Evolutionary conservation across 1,284 basidiomycete genomes (phyloP).

Genomic region (Papiliotrema terrestris): DNA sequence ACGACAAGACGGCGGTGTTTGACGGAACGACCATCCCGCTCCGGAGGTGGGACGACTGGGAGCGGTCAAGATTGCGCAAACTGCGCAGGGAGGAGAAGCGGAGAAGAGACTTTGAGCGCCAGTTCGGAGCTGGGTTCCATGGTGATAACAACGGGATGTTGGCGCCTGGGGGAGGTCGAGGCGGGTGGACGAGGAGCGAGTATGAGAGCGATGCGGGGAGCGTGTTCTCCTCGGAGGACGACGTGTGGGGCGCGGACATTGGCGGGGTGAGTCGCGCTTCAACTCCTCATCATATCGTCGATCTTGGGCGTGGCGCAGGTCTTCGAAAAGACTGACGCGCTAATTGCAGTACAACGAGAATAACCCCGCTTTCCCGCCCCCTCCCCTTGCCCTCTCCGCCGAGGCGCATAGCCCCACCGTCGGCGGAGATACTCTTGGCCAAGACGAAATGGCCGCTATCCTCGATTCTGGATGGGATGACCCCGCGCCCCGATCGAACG

Average conservation of each 20-base stretch:
- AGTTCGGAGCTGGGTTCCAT: slow-evolving; percentile 52
- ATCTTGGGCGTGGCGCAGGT: no score
- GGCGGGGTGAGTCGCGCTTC: slow-evolving; percentile 48
- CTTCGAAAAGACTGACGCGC: slow-evolving; percentile 57
- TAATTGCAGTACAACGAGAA: slow-evolving; percentile 79
- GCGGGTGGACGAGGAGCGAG: slow-evolving; percentile 38
- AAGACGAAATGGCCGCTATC: slow-evolving; percentile 79
- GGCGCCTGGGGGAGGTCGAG: slow-evolving; percentile 17
- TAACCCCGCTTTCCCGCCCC: slow-evolving; percentile 69
- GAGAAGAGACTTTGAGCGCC: slow-evolving; percentile 70
- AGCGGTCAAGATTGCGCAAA: slow-evolving; percentile 91
- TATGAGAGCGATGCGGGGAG: slow-evolving; percentile 59
- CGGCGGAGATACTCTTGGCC: slow-evolving; percentile 63
- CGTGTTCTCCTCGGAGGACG: slow-evolving; percentile 81
- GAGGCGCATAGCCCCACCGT: slow-evolving; percentile 37
- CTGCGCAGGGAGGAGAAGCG: slow-evolving; percentile 83
- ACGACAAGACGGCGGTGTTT: slow-evolving; percentile 57
- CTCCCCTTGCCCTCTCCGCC: slow-evolving; percentile 66
- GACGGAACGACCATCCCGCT: slow-evolving; percentile 71
- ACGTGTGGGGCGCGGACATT: slow-evolving; percentile 73
- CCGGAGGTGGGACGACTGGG: slow-evolving; percentile 99
- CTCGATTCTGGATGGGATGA: slow-evolving; percentile 84
- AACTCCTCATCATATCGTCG: no score
- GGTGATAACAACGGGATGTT: slow-evolving; percentile 55
- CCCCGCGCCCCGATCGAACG: slow-evolving; percentile 20